Base-by-base conservation (phyloP, 768 basidiomycete species). In the Macrolepiota fuliginosa region DNA sequence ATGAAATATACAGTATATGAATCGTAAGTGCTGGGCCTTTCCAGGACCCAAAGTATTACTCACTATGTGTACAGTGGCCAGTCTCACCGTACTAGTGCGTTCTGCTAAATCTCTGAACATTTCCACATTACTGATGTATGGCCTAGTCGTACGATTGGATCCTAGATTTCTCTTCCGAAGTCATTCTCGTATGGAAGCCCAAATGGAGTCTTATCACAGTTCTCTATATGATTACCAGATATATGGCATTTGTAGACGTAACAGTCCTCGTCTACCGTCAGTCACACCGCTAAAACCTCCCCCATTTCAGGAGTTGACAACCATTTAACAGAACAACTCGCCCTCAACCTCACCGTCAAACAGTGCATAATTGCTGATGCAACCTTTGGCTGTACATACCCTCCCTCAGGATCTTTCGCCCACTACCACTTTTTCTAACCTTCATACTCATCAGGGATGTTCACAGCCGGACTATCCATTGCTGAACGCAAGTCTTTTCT, bases 221-320 rank as follows among this genome's bases (percentile, higher is more conserved):
- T 1, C 63, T 64, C 15, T 64, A 61, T 40, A 24, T 64, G 11
- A 4, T 64, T 1, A 64, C 61, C 52, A 36, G 63, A 13, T 64
- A 64, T 25, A 27, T 64, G 46, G 53, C 59, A 1, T 61, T 61
- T 25, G 39, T 61, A 7, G 63, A 64, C 53, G 42, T 45, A 9
- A 45, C 42, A 9, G 19, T 45, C 42, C 42, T 45, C 4, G 42
- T 45, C n/a, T 45, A 45, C 19, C 42, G 42, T 45, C 42, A 19
- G 42, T 45, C 7, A 45, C 2, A 4, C 17, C 19, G 17, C 4
- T 9, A 17, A 2, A 5, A 22, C 17, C n/a, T 3, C 19, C 7
- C 42, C 19, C 7, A 45, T 15, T 19, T n/a, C 17, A 2, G 42
- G 19, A 19, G 19, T 15, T 45, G 42, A 22, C n/a, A 6, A 10